These are phyloP conservation scores for Lotus japonicus DNA, from an alignment of 306 rosid species.

Conservation along the genomic window DNA sequence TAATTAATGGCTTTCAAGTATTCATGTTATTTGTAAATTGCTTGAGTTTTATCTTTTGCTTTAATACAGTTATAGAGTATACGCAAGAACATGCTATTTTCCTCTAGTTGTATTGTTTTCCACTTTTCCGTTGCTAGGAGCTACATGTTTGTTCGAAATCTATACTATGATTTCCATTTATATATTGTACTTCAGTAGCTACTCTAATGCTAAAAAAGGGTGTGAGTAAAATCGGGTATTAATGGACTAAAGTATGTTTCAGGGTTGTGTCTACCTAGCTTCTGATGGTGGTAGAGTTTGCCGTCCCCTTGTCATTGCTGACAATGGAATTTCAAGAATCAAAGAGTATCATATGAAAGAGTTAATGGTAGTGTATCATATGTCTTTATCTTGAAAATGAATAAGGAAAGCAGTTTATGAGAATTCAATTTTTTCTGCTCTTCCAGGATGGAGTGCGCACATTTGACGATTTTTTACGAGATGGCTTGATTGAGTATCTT, in stretches of 20 bases:
- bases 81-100: background rate
- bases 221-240: background rate
- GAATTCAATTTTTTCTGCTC: conserved; percentile 7
- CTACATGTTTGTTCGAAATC: background rate
- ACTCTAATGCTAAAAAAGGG: background rate
- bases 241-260: conserved; percentile 24
- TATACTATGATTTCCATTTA: background rate
- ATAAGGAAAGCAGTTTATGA: background rate
- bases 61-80: background rate
- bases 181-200: background rate
- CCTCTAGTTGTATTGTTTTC: conserved; percentile 1
- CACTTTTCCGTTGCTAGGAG: background rate
- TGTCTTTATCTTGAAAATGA: conserved; percentile 10
- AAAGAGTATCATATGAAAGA: conserved; percentile 91
- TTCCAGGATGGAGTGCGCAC: conserved; percentile 82
- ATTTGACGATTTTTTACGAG: conserved; percentile 77
- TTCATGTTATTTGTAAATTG: background rate
- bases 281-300: conserved; percentile 99
- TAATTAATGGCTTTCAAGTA: background rate
- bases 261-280: conserved; percentile 83
- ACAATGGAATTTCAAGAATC: conserved; percentile 78
- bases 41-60: background rate
- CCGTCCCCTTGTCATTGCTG: conserved; percentile 93
- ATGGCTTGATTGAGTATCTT: conserved; percentile 90
- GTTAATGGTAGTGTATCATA: conserved; percentile 46